Evolutionary conservation across 2,329 filamentous ascomycete species (phyloP), one percentile per base, ranked within the genome.

Genomic region (Verticillium klebahnii): DNA sequence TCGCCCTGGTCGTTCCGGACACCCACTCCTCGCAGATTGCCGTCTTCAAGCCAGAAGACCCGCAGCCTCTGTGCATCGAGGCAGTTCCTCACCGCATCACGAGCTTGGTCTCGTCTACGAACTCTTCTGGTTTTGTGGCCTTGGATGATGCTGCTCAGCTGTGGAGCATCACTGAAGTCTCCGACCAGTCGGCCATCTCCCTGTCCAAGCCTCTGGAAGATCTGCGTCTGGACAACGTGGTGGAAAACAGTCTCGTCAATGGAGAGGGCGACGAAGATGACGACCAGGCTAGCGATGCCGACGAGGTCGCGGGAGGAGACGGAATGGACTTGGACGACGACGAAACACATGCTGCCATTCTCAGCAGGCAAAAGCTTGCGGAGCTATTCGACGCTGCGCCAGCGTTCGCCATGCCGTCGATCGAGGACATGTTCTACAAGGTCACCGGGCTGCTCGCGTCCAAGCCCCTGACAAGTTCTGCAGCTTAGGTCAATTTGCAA

Each of bases 111-210:
- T 82, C 91, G 3, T 82, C 85, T 23, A 79, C 83, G 14, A 82
- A 81, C 23, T 85, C 86, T 2, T 87, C 85, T 56, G 92, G 92
- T 5, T 97, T 92, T 72, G 78, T 95, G 45, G 77, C 89, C 11
- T 75, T 97, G 6, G 92, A 96, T 71, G 83, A 89, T n/a, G 81
- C 85, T 0, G 91, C 92, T 15, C 89, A 91, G 69, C 80, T 96
- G 45, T 87, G 86, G 77, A 84, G 83, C 32, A 71, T 87, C 39
- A 79, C 81, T 40, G 85, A 89, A 70, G 84, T 84, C 68, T 83
- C 84, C 36, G 81, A 85, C 62, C 80, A 84, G 34, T 77, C 79
- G 2, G 77, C 81, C 2, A 73, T 84, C 1, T 74, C 79, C 3
- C 76, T 85, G 29, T 82, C 83, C 5, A 82, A 84, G 68, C 82